Percentiles rank a stretch among this genome's conserved stretches.
Evolutionary conservation across 768 basidiomycete species (phyloP).

Genomic region (Suillus subaureus): DNA sequence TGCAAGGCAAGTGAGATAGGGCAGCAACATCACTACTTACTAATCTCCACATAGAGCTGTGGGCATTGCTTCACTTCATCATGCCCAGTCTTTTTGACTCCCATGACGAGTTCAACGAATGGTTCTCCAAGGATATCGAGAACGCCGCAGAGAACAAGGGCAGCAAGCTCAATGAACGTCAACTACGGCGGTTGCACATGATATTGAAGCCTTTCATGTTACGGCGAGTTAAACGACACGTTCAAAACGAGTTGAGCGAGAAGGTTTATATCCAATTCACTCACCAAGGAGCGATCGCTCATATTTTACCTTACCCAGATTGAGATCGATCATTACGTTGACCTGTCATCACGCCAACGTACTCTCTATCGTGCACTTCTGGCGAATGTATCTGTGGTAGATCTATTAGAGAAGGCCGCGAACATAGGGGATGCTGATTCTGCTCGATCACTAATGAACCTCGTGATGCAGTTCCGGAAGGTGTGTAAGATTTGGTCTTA

Average conservation of each 20-base stretch:
- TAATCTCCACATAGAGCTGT: slow-evolving; percentile 66
- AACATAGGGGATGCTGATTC: slow-evolving; percentile 90
- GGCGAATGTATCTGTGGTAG: slow-evolving; percentile 92
- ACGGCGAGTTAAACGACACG: slow-evolving; percentile 93
- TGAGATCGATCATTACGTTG: slow-evolving; percentile 93
- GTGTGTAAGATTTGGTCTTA: slow-evolving; percentile 39
- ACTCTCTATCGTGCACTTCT: slow-evolving; percentile 86
- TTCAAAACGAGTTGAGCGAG: slow-evolving; percentile 99
- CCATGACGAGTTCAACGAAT: slow-evolving; percentile 98
- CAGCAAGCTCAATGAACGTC: slow-evolving; percentile 91
- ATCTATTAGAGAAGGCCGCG: slow-evolving; percentile 90
- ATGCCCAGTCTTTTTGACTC: slow-evolving; percentile 99
- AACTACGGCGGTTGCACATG: slow-evolving; percentile 94
- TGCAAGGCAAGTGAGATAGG: slow-evolving; percentile 77
- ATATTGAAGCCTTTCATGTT: slow-evolving; percentile 99
- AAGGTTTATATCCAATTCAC: slow-evolving; percentile 58
- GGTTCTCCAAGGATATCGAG: slow-evolving; percentile 99
- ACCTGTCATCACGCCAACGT: slow-evolving; percentile 91
- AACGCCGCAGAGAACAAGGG: slow-evolving; percentile 91
- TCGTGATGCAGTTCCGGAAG: slow-evolving; percentile 99
- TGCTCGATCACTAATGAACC: slow-evolving; percentile 94
- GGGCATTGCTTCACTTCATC: slow-evolving; percentile 98
- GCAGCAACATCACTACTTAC: not conserved
- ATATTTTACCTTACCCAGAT: slow-evolving; percentile 83
- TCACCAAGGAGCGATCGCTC: slow-evolving; percentile 81